Base-by-base conservation (phyloP, 768 basidiomycete species). In the Chalciporus chontae region DNA sequence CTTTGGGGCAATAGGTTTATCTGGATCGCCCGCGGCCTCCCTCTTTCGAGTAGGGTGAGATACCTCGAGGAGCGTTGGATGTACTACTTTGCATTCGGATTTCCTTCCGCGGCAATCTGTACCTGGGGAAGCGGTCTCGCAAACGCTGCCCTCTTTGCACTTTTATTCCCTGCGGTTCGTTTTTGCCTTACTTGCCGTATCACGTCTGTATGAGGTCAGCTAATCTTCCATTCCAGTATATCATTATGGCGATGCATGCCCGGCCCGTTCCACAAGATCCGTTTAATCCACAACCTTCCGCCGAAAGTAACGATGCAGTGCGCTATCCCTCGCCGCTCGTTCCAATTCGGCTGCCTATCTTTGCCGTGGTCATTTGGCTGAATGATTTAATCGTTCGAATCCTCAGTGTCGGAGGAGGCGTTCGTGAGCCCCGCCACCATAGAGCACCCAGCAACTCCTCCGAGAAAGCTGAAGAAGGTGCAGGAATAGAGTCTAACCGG, bases 61-160 rank as follows among this genome's bases (percentile, higher is more conserved):
- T 79, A 87, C 62, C 71, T 93, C 17, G 92, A 94, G 69, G 89
- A 92, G 67, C 79, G 90, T 37, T 94, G 92, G 92, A 79, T 86
- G 2, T 94, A 94, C 69, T 90, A 84, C 62, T 77, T 92, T 51
- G 86, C 86, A 5, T 94, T 92, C 55, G 92, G 92, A 77, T 67
- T 91, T 4, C 87, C 90, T 23, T 75, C 85, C 4, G 81, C 90
- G 1, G 76, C 75, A 0, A 69, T 91, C 17, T 92, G 90, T 63
- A 83, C 77, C 50, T 83, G 80, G 74, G 85, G 84, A 45, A 82
- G 80, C 52, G 77, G 80, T 37, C 78, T 91, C 32, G 87, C 88
- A 11, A 93, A 87, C 58, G 87, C 81, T n/a, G 85, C 85, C 9
- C 63, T 89, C 17, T 94, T 94, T 58, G 89, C 91, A 0, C 77